Conservation (phyloP, 345 rosid genomes). For the Psidium guajava region DNA sequence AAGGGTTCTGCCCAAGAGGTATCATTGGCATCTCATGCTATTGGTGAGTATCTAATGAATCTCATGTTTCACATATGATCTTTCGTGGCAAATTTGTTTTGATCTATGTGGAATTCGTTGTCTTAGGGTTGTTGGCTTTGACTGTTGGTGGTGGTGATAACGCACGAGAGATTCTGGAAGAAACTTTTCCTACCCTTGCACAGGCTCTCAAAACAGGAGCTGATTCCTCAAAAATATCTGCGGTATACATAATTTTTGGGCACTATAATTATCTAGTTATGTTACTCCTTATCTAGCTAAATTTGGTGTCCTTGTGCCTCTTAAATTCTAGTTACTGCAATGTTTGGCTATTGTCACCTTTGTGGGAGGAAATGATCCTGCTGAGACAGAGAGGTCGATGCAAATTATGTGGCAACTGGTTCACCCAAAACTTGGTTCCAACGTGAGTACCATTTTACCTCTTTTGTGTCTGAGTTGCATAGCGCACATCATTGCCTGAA, state of each 20-base stretch:
- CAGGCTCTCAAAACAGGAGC: constrained; percentile 60
- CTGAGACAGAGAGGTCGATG: constrained; percentile 73
- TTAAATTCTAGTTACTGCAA: constrained; percentile 46
- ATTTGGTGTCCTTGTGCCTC: background rate
- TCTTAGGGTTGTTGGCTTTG: constrained; percentile 68
- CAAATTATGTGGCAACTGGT: constrained; percentile 84
- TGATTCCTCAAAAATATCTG: constrained; percentile 34
- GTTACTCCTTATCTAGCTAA: background rate
- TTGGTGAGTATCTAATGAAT: constrained; percentile 33
- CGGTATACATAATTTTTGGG: constrained; percentile 29
- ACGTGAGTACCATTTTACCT: constrained; percentile 28
- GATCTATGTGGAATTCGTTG: background rate
- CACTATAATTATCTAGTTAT: background rate
- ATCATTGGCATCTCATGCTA: constrained; percentile 53
- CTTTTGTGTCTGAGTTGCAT: background rate
- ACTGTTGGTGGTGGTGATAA: constrained; percentile 63
- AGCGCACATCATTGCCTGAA: background rate
- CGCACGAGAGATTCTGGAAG: constrained; percentile 58
- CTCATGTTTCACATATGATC: background rate
- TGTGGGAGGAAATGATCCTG: constrained; percentile 61
- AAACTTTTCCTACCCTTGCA: constrained; percentile 45
- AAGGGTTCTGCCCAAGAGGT: constrained; percentile 70
- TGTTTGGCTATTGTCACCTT: constrained; percentile 80
- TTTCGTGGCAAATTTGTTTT: background rate
- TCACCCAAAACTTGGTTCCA: constrained; percentile 76